A percentile compares a stretch with the other conserved stretches of the same genome.
These are phyloP conservation scores for Solanum chiquidenum DNA, from an alignment of 257 asterid genomes.

Conservation along the genomic window DNA sequence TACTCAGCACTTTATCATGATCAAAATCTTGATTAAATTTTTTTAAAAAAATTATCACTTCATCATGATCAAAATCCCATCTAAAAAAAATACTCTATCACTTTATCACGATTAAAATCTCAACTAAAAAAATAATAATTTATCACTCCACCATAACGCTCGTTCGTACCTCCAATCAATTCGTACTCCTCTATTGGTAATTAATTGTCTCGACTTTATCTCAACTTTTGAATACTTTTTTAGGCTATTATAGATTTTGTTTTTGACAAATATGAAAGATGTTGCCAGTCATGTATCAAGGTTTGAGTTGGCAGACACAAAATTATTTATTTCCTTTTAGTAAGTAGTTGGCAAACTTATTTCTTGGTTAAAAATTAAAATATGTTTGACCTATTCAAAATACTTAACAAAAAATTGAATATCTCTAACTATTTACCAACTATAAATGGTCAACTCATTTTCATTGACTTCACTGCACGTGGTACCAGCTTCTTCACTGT, in stretches of 20 bases:
- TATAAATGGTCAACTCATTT: not conserved
- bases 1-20: not conserved
- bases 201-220: not conserved
- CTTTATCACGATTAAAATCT: too few species aligned
- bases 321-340: not conserved
- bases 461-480: not conserved
- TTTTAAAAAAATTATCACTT: too few species aligned
- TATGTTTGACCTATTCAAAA: not conserved
- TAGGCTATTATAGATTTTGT: not conserved
- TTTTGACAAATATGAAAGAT: not conserved
- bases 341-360: not conserved
- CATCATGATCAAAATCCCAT: too few species aligned
- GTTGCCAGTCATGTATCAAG: not conserved
- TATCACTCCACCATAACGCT: rapidly evolving
- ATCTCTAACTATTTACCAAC: not conserved
- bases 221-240: not conserved
- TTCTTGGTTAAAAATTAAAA: not conserved
- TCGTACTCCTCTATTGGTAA: not conserved
- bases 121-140: too few species aligned
- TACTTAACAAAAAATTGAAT: not conserved
- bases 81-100: too few species aligned
- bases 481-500: not conserved
- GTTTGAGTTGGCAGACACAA: not conserved
- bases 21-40: not conserved
- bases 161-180: too few species aligned